Evolutionary conservation across 192 early-diverging fungal genomes (phyloP).

Genomic region (Mortierella alpina): DNA sequence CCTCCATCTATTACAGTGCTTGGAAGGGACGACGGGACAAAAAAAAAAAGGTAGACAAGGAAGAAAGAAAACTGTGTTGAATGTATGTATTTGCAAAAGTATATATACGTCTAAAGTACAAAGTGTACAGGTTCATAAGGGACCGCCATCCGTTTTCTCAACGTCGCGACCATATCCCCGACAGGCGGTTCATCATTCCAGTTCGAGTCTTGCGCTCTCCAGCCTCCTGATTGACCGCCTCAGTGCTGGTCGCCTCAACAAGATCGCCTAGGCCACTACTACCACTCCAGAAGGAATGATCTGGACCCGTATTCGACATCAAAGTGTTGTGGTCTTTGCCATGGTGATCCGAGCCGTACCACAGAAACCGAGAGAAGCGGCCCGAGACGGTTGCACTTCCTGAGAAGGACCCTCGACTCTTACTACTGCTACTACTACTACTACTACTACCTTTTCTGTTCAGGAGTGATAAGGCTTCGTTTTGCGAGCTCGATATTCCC

Average conservation of each 20-base stretch:
- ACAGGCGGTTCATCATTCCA: conserved; percentile 33
- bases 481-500: no score
- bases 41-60: no score
- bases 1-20: no score
- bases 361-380: conserved; percentile 41
- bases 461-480: background rate
- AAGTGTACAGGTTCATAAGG: no score
- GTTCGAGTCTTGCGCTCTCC: background rate
- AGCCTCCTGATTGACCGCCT: background rate
- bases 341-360: conserved; percentile 15
- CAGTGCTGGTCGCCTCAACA: background rate
- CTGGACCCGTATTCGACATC: conserved; percentile 7
- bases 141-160: background rate
- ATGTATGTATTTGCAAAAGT: no score
- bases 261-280: background rate
- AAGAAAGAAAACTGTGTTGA: no score
- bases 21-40: no score
- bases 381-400: conserved; percentile 48
- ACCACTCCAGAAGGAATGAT: background rate
- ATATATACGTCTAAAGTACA: no score
- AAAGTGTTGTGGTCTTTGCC: background rate
- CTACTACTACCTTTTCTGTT: background rate
- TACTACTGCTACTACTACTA: background rate
- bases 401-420: conserved; percentile 21
- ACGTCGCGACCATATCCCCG: conserved; percentile 34